Evolutionary conservation across 1,284 basidiomycete genomes (phyloP).

Genomic region (Malassezia globosa): DNA sequence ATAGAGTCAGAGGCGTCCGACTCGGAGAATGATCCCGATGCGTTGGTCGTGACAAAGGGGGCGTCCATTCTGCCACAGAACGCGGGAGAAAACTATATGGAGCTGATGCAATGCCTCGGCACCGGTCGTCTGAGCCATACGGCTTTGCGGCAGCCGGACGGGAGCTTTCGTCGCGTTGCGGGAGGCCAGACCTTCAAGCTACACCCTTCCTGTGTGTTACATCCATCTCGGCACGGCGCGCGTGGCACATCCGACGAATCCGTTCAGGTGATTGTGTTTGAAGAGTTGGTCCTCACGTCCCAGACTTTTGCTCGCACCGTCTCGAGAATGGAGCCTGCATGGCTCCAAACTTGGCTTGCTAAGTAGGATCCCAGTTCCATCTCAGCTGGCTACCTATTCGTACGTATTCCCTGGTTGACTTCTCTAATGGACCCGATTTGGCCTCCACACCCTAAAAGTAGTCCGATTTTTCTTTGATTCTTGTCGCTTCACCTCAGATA

Average conservation of each 20-base stretch:
- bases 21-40: conserved; percentile 11
- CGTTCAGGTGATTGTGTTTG: conserved; percentile 35
- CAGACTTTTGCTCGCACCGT: conserved; percentile 39
- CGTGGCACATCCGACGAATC: conserved; percentile 6
- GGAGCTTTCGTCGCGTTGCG: conserved; percentile 25
- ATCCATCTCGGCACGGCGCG: conserved; percentile 19
- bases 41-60: not conserved
- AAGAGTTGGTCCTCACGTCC: conserved; percentile 43
- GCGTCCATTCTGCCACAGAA: not conserved
- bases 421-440: too few species aligned
- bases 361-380: too few species aligned
- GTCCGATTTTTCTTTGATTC: too few species aligned
- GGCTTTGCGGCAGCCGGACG: conserved; percentile 30
- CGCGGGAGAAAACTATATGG: conserved; percentile 17
- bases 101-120: conserved; percentile 24
- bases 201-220: conserved; percentile 35
- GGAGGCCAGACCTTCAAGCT: conserved; percentile 30
- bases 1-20: not conserved
- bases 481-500: too few species aligned
- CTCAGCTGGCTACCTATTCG: too few species aligned
- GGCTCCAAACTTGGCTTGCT: conserved; percentile 22
- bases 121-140: conserved; percentile 26
- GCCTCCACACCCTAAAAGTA: too few species aligned
- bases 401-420: too few species aligned
- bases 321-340: conserved; percentile 33